Evolutionary conservation across 192 early-diverging fungal species (phyloP), one percentile per base, ranked within the genome.

Genomic region (Coemansia sp.): DNA sequence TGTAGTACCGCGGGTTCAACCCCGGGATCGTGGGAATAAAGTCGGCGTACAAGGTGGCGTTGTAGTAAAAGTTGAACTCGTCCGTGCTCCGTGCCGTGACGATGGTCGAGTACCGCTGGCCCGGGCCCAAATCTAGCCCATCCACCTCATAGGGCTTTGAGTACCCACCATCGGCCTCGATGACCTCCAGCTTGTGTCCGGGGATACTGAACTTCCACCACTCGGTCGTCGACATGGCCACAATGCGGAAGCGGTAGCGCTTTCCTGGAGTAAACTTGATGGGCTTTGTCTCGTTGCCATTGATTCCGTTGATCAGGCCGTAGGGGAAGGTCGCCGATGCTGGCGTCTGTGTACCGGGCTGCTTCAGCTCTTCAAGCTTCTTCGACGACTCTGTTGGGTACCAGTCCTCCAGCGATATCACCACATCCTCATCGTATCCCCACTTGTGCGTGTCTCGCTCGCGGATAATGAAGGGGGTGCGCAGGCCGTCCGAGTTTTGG

Each of bases 401-500:
- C 82, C 80, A 87, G 47, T 85, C 87, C 47, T 82, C 62, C 17
- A 90, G 60, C 29, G 70, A 69, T 27, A 70, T 55, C 23, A 88
- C 33, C 10, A 70, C 48, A 28, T 75, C 54, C 16, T 90, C 86
- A 17, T 69, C 78, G 34, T 85, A 82, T 16, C 68, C 73, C 29
- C 63, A 37, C 31, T 49, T 17, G 50, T 74, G 61, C 18, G 55
- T 61, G 34, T 60, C 67, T 21, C 41, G 18, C 19, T 44, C 47
- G 37, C 78, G 63, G 40, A 91, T 60, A 19, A 88, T 75, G 6
- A 91, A 34, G 10, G 89, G 77, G 0, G 75, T 66, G 34, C 83
- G 80, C 39, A 88, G 64, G 27, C 89, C 89, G 49, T 89, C 89
- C 14, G 85, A 77, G 53, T 89, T 86, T 54, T 90, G 85, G 23